These are phyloP conservation scores for Fusarium xyrophilum DNA, from an alignment of 2,329 filamentous ascomycete genomes.

Conservation along the genomic window DNA sequence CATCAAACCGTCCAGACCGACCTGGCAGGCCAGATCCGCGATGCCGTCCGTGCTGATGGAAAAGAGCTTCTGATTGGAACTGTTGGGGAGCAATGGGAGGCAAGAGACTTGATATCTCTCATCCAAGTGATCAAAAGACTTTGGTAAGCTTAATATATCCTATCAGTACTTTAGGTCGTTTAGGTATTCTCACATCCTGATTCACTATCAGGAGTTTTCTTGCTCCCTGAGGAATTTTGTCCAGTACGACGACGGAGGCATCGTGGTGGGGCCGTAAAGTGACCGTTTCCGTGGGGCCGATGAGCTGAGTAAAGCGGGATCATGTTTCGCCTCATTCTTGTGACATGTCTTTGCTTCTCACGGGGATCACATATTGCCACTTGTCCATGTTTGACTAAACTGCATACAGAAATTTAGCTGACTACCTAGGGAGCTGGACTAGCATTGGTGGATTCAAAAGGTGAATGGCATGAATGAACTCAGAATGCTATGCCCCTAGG, in stretches of 20 bases:
- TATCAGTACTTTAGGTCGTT: background rate
- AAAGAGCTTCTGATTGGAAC: constrained; percentile 69
- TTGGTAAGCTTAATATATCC: background rate
- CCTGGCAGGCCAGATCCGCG: constrained; percentile 74
- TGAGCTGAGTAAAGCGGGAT: constrained; percentile 6
- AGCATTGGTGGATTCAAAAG: background rate
- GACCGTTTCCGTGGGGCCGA: constrained; percentile 8
- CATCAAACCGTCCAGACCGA: constrained; percentile 76
- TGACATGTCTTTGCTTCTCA: background rate
- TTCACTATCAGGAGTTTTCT: background rate
- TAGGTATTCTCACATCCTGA: background rate
- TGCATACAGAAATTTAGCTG: background rate
- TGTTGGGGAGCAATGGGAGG: constrained; percentile 53
- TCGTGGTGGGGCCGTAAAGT: constrained; percentile 9
- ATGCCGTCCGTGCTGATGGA: constrained; percentile 61
- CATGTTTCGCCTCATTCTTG: constrained; percentile 18
- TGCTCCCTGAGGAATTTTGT: background rate
- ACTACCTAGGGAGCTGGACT: background rate
- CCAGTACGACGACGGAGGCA: background rate
- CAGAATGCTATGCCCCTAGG: background rate
- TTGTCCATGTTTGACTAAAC: background rate
- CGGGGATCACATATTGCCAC: background rate
- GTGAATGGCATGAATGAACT: background rate
- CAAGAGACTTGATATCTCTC: background rate
- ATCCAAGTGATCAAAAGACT: background rate